These are phyloP conservation scores for Protomyces inundatus DNA, from an alignment of 1,139 yeast genomes.

Conservation along the genomic window DNA sequence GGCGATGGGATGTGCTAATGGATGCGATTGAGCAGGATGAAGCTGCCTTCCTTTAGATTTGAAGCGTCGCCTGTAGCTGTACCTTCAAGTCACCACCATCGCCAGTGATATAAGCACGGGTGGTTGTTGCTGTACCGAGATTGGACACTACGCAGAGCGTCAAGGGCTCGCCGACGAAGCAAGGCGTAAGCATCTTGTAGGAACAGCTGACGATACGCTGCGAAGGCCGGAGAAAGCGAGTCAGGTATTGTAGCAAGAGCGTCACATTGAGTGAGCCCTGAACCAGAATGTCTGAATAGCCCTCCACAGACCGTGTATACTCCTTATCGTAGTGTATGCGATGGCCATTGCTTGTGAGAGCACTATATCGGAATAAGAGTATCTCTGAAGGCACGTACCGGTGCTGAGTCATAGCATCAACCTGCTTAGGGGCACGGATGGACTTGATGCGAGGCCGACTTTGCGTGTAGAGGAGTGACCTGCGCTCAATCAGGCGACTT, in stretches of 20 bases:
- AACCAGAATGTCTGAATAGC: slow-evolving; percentile 56
- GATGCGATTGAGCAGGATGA: background rate
- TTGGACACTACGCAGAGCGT: background rate
- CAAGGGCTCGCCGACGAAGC: slow-evolving; percentile 4
- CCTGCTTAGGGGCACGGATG: background rate
- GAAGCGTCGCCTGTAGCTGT: background rate
- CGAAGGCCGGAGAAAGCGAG: background rate
- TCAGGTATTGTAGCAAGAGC: slow-evolving; percentile 34
- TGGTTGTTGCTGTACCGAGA: background rate
- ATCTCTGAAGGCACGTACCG: slow-evolving; percentile 36
- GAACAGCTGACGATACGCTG: background rate
- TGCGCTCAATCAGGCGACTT: background rate
- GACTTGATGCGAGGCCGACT: background rate
- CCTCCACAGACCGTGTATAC: slow-evolving; percentile 53
- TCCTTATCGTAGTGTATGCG: slow-evolving; percentile 64
- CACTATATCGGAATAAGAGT: slow-evolving; percentile 57
- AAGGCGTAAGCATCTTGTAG: slow-evolving; percentile 12
- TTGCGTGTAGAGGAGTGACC: slow-evolving; percentile 2
- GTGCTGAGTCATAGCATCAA: background rate
- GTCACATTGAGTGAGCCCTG: slow-evolving; percentile 80
- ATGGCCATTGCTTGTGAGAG: slow-evolving; percentile 75
- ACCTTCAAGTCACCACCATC: background rate
- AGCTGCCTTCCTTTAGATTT: background rate
- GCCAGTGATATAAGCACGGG: background rate
- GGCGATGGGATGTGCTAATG: background rate